Conservation (phyloP, 73 alveolate genomes). For the Symbiodinium pilosum region DNA sequence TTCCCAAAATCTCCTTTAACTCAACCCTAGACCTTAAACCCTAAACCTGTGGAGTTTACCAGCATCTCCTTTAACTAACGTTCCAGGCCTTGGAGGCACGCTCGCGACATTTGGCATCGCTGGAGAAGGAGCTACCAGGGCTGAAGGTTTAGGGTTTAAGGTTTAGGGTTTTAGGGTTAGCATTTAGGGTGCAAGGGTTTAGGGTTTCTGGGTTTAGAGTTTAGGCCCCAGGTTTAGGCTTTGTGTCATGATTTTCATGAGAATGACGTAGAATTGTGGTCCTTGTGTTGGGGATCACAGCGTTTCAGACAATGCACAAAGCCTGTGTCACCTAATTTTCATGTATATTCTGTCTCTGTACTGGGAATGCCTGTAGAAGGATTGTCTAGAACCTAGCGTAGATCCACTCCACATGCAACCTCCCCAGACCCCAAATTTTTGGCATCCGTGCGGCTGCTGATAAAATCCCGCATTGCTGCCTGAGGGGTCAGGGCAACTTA, state of each 20-base stretch:
- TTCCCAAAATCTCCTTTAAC: no score
- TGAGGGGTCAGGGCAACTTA: no score
- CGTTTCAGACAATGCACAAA: no score
- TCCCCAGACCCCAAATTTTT: no score
- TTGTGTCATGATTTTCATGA: no score
- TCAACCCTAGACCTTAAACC: neutral
- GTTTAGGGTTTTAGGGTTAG: neutral
- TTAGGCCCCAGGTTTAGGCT: neutral
- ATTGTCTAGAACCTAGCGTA: neutral
- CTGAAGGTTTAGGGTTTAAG: neutral
- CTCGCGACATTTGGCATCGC: neutral
- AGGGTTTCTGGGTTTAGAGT: neutral
- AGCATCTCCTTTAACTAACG: neutral
- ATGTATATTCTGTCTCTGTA: no score
- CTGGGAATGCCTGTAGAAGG: neutral
- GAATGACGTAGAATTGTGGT: no score
- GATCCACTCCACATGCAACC: no score
- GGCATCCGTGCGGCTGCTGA: no score
- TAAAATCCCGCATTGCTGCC: no score
- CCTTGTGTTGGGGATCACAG: no score
- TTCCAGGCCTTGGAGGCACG: neutral
- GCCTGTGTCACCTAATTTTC: no score
- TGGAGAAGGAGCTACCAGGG: neutral
- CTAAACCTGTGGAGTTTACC: neutral
- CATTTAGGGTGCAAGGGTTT: neutral